A percentile compares a stretch with the other conserved stretches of the same genome.
phyloP scores from a whole-genome alignment of 2,329 filamentous ascomycete species.

The Cladophialophora immunda region DNA sequence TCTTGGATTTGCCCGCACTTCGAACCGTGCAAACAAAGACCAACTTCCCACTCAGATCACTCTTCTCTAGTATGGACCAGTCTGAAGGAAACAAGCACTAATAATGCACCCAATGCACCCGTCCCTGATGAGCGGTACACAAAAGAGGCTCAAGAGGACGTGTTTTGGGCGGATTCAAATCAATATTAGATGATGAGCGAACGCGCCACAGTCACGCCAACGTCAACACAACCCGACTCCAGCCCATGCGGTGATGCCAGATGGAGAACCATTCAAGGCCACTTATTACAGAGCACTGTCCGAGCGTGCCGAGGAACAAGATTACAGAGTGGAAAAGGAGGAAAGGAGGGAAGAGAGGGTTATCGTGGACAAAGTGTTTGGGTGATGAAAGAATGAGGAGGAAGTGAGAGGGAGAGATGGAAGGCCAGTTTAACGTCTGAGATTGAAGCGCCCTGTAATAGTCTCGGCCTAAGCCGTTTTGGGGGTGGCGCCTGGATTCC shows the following conservation, averaged over 20 bases:
- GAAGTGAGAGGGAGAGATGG: constrained; percentile 21
- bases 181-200: constrained; percentile 38
- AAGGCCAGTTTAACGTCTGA: constrained; percentile 28
- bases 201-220: constrained; percentile 41
- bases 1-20: constrained; percentile 6
- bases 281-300: constrained; percentile 39
- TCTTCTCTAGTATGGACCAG: constrained; percentile 34
- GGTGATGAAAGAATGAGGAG: constrained; percentile 25
- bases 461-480: constrained; percentile 39
- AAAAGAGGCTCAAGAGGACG: constrained; percentile 27
- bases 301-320: constrained; percentile 26
- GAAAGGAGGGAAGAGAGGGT: background rate
- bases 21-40: constrained; percentile 17
- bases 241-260: constrained; percentile 37
- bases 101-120: constrained; percentile 34
- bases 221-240: constrained; percentile 38
- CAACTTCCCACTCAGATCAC: constrained; percentile 11
- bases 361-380: constrained; percentile 23
- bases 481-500: background rate
- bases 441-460: constrained; percentile 45
- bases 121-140: constrained; percentile 27
- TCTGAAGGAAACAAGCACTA: constrained; percentile 31
- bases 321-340: constrained; percentile 33
- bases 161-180: constrained; percentile 24
- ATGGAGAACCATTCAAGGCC: constrained; percentile 38